Evolutionary conservation across 2,329 filamentous ascomycete genomes (phyloP).

Genomic region (Stemphylium lycopersici): DNA sequence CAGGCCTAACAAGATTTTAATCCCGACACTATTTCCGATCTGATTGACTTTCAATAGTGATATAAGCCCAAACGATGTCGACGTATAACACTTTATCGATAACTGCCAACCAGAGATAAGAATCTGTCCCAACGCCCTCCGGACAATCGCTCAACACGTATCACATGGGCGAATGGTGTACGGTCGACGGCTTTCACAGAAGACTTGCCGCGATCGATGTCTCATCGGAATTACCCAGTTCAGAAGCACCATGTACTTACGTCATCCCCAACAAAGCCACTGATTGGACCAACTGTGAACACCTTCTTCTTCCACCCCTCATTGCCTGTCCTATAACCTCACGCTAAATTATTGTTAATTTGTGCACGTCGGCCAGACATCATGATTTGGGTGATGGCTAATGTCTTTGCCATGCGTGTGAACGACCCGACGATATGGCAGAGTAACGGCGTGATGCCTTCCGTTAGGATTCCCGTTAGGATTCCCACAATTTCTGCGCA

Average conservation of each 20-base stretch:
- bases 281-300: not conserved
- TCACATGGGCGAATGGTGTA: not conserved
- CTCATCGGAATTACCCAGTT: no score
- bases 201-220: no score
- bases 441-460: not conserved
- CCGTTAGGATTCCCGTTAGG: not conserved
- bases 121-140: no score
- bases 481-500: slow-evolving; percentile 1
- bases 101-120: no score
- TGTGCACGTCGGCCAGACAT: not conserved
- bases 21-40: no score
- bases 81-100: not conserved
- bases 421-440: not conserved
- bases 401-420: not conserved
- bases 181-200: no score
- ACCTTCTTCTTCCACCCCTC: not conserved
- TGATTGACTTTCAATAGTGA: not conserved
- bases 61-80: not conserved
- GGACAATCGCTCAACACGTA: not conserved
- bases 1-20: no score
- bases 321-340: not conserved
- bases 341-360: not conserved
- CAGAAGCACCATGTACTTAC: no score
- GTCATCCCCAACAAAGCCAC: no score
- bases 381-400: not conserved